Percentiles rank a stretch among this genome's conserved stretches.
Conservation (phyloP, 257 asterid species). For the Coffea eugenioides region DNA sequence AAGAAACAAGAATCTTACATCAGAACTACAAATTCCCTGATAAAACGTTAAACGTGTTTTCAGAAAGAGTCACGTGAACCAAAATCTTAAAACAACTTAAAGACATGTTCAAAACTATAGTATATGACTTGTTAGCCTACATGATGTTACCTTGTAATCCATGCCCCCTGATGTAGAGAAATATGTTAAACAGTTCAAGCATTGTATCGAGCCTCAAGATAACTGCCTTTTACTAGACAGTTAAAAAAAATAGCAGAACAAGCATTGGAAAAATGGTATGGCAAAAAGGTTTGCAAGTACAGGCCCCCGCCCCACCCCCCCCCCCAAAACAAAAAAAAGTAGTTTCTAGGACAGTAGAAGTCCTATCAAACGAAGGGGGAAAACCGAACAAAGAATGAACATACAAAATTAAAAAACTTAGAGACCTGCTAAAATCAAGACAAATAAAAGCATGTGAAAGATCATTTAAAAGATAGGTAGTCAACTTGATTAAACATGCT, state of each 20-base stretch:
- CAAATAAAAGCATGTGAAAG: neutral
- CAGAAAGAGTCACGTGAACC: slow-evolving; percentile 2
- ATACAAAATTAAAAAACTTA: neutral
- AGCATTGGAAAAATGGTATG: neutral
- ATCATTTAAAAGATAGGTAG: neutral
- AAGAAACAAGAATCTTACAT: no score
- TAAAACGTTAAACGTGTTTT: no score
- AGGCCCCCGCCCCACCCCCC: no score
- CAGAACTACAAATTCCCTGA: no score
- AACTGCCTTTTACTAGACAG: neutral
- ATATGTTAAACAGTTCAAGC: neutral
- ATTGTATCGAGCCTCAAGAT: neutral
- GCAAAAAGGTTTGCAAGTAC: neutral
- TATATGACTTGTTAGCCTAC: neutral
- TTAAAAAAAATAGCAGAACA: neutral
- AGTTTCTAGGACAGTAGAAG: neutral
- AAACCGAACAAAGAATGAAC: neutral
- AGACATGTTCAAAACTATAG: neutral
- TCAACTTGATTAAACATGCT: neutral
- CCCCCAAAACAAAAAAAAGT: neutral
- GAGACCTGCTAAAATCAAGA: neutral
- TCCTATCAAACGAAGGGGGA: neutral
- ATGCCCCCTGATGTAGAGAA: neutral
- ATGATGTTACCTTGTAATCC: neutral
- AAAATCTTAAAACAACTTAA: neutral